Base-by-base conservation (phyloP, 2,329 filamentous ascomycete genomes). In the Cladosporium sp. region DNA sequence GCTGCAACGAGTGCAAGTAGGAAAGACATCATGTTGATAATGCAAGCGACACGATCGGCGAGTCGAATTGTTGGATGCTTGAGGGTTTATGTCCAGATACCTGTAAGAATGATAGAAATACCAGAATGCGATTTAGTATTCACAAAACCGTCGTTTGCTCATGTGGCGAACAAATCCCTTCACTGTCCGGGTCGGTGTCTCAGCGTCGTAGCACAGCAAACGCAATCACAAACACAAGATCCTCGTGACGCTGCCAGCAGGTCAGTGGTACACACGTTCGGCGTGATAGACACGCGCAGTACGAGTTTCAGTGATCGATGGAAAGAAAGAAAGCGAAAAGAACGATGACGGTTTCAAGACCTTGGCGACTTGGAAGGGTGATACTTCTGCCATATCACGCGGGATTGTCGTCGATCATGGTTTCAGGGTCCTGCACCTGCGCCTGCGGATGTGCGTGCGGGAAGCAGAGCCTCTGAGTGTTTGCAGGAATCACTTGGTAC, bases 241-340 rank as follows among this genome's bases (percentile, higher is more conserved):
- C 39, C 54, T 15, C 34, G 54, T 56, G 42, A 56, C 34, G 34
- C 54, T 56, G 54, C 54, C 54, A 49, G 54, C 54, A 56, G 54
- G 34, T 49, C 42, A 56, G 54, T 56, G 9, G 20, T n/a, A 47
- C 28, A 39, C 30, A 30, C n/a, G 8, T 20, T 36, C 17, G 15
- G 42, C 17, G 14, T 38, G 42, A 39, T 36, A 4, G 19, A 34
- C 39, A 39, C 15, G 20, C 19, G 3, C 39, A 15, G 30, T 17
- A 17, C 14, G 38, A 47, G 22, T 12, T 25, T 17, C 7, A 39
- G 22, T 37, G 39, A 49, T n/a, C 7, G 20, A 38, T 5, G 14
- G 20, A 8, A 39, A 3, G 36, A 28, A n/a, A 25, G 30, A 37
- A 39, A 11, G 19, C 22, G 49, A 25, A 6, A 6, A 3, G 25